Percentiles rank a stretch among this genome's conserved stretches.
phyloP scores from a whole-genome alignment of 495 filamentous ascomycete genomes.

The Cercophora samala region DNA sequence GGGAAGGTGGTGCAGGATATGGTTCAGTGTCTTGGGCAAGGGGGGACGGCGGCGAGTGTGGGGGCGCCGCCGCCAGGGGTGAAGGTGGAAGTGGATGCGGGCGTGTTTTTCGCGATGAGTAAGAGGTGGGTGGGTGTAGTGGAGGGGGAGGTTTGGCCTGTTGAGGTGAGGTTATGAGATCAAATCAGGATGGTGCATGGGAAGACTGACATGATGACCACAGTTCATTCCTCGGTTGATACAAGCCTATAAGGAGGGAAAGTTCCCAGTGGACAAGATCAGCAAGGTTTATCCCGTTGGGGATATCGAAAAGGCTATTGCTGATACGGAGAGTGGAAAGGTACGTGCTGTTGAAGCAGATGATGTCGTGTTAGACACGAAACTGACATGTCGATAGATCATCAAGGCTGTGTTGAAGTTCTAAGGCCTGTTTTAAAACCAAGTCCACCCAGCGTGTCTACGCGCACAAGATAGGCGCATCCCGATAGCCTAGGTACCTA shows the following conservation, averaged over 20 bases:
- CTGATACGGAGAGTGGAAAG: slow-evolving; percentile 38
- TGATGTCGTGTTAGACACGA: neutral
- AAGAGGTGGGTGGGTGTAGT: slow-evolving; percentile 28
- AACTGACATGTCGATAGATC: slow-evolving; percentile 9
- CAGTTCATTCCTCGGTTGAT: slow-evolving; percentile 39
- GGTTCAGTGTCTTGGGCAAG: slow-evolving; percentile 15
- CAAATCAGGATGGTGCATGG: neutral
- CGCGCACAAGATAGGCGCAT: no score
- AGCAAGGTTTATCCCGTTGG: slow-evolving; percentile 43
- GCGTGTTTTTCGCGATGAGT: slow-evolving; percentile 20
- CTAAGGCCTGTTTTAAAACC: neutral
- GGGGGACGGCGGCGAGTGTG: slow-evolving; percentile 18
- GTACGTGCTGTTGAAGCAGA: slow-evolving; percentile 15
- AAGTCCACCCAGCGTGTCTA: no score
- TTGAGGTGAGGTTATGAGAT: slow-evolving; percentile 9
- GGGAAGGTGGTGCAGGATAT: slow-evolving; percentile 17
- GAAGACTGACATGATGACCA: neutral
- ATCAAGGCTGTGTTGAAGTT: slow-evolving; percentile 17
- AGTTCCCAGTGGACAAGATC: slow-evolving; percentile 42
- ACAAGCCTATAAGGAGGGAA: slow-evolving; percentile 37
- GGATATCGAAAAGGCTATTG: slow-evolving; percentile 40
- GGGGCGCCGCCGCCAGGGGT: slow-evolving; percentile 8
- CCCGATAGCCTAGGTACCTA: no score
- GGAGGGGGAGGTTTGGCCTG: slow-evolving; percentile 18
- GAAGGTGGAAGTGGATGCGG: slow-evolving; percentile 6